Base-by-base conservation (phyloP, 2,329 filamentous ascomycete genomes). In the Penicillium sp. region DNA sequence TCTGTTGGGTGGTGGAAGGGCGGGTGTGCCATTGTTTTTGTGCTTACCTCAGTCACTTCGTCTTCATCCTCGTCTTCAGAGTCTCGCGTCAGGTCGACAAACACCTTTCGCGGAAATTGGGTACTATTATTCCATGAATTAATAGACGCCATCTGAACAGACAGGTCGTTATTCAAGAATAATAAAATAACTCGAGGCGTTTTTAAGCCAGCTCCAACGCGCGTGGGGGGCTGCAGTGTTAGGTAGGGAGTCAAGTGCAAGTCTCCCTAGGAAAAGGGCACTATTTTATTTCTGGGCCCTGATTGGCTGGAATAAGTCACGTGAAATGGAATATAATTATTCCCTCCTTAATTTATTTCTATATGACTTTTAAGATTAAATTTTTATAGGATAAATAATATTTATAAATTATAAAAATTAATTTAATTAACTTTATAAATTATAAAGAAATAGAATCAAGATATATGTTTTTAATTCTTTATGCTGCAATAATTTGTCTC, bases 41-140 rank as follows among this genome's bases (percentile, higher is more conserved):
- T 42, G 35, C 55, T 57, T 47, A 57, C 49, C 45, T 57, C 30
- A n/a, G 33, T 45, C 43, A 30, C 33, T 18, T 28, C 18, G 12
- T 57, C 50, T 23, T 47, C 52, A 14, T 47, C 42, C 24, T 47
- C 33, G 4, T 54, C 52, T 7, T 48, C 52, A 23, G 33, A 24
- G 28, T 54, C 52, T 20, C 16, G 42, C 18, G 52, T 55, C 4
- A 55, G 14, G 9, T 55, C 52, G 14, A 55, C 26, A 18, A 47
- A 28, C 8, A 16, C 2, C 7, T 16, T 16, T 26, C n/a, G 42
- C 26, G 30, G 23, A 53, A 47, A n/a, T 12, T n/a, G 11, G 20
- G 16, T 42, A 24, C 2, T 35, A 28, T 47, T 28, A 18, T 11
- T 24, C 40, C 42, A 38, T 38, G 20, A 53, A n/a, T 18, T 23